phyloP scores from a whole-genome alignment of 768 basidiomycete species.

The Psilocybe cubensis region DNA sequence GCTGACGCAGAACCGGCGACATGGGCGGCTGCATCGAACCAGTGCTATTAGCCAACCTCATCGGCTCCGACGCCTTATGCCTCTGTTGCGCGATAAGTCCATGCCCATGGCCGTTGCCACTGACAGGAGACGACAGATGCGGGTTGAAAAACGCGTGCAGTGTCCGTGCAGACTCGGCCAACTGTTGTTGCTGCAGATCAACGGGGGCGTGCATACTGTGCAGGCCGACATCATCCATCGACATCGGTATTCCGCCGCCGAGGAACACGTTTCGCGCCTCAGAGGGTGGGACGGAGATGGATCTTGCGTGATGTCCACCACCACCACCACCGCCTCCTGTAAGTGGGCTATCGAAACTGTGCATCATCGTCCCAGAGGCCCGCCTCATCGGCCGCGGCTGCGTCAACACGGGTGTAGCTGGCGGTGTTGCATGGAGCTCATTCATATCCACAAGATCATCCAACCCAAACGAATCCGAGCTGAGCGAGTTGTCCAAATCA shows the following conservation, averaged over 20 bases:
- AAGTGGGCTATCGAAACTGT: slow-evolving; percentile 1
- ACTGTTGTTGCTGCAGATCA: background rate
- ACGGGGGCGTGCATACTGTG: slow-evolving; percentile 19
- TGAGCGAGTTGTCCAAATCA: slow-evolving; percentile 26
- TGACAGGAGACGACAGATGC: slow-evolving; percentile 1
- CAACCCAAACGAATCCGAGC: slow-evolving; percentile 46
- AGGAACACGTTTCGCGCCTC: slow-evolving; percentile 47
- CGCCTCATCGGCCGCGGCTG: slow-evolving; percentile 41
- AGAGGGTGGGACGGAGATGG: slow-evolving; percentile 55
- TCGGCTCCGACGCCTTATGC: background rate
- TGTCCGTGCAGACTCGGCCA: background rate
- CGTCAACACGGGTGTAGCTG: slow-evolving; percentile 59
- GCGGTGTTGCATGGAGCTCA: slow-evolving; percentile 55
- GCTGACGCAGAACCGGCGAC: slow-evolving; percentile 1
- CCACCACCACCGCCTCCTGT: background rate
- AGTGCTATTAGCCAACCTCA: slow-evolving; percentile 8
- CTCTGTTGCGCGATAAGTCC: background rate
- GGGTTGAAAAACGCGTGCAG: slow-evolving; percentile 8
- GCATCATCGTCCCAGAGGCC: slow-evolving; percentile 24
- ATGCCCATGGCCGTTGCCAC: background rate
- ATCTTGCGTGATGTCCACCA: slow-evolving; percentile 44
- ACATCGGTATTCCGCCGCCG: slow-evolving; percentile 11
- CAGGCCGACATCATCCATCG: slow-evolving; percentile 26
- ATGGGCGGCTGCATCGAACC: slow-evolving; percentile 6
- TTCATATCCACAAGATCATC: slow-evolving; percentile 71